Percentiles rank a stretch among this genome's conserved stretches.
Conservation (phyloP, 768 basidiomycete species). For the Mycena haematopus region DNA sequence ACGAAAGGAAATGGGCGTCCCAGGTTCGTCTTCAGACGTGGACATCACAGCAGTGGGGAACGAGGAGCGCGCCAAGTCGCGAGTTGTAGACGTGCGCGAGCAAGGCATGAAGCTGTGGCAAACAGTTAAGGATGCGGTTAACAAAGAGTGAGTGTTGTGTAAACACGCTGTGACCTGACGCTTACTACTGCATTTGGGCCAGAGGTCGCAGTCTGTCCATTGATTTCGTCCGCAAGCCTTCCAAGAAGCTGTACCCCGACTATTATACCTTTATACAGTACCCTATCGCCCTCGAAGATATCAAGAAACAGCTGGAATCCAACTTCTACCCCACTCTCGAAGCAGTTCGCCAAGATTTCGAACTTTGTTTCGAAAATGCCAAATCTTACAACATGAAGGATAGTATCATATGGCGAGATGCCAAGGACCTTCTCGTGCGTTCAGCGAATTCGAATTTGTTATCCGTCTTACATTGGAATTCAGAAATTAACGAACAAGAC, state of each 20-base stretch:
- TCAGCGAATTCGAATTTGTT: neutral
- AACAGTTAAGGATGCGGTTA: constrained; percentile 80
- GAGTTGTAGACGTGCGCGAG: constrained; percentile 57
- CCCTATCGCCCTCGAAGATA: constrained; percentile 89
- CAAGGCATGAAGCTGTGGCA: constrained; percentile 78
- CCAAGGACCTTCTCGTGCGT: constrained; percentile 79
- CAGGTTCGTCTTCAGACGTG: constrained; percentile 47
- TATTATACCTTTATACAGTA: constrained; percentile 82
- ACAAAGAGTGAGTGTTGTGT: constrained; percentile 80
- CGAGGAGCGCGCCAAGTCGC: constrained; percentile 35
- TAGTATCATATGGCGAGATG: constrained; percentile 80
- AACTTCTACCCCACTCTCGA: constrained; percentile 66
- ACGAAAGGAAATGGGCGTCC: constrained; percentile 38
- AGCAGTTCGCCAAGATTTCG: constrained; percentile 73
- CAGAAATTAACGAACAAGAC: constrained; percentile 61
- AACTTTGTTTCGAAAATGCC: constrained; percentile 81
- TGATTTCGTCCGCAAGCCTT: constrained; percentile 73
- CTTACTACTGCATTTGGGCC: constrained; percentile 37
- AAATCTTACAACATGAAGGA: constrained; percentile 84
- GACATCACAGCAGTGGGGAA: constrained; percentile 42
- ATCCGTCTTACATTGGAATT: constrained; percentile 6
- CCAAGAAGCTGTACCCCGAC: constrained; percentile 80
- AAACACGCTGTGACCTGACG: constrained; percentile 34
- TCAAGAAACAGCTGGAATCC: constrained; percentile 77
- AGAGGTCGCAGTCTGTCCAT: constrained; percentile 70